Conservation (phyloP, 1,284 basidiomycete genomes). For the Papiliotrema flavescens region DNA sequence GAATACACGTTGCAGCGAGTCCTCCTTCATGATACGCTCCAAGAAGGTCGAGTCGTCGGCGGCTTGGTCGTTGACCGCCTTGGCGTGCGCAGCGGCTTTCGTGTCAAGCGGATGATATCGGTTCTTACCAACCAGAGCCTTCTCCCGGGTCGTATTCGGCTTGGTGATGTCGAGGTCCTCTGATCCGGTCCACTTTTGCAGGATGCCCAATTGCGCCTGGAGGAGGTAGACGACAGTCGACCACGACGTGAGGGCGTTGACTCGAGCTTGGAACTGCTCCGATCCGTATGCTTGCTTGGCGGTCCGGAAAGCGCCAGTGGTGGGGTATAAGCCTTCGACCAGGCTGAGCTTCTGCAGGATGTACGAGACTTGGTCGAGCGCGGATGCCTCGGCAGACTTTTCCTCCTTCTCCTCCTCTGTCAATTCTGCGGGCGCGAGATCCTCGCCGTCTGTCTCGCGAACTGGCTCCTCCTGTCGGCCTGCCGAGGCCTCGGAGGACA, state of each 20-base stretch:
- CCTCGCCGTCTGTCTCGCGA: background rate
- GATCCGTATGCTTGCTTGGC: conserved; percentile 72
- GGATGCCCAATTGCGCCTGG: conserved; percentile 68
- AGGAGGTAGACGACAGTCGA: conserved; percentile 74
- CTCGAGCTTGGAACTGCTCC: conserved; percentile 65
- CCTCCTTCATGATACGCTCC: conserved; percentile 92
- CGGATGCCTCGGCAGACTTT: conserved; percentile 50
- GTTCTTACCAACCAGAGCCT: conserved; percentile 41
- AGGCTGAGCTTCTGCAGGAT: conserved; percentile 76
- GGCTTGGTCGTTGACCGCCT: conserved; percentile 19
- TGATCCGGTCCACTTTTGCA: conserved; percentile 88
- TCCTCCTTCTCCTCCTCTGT: conserved; percentile 10
- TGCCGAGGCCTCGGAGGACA: conserved; percentile 16
- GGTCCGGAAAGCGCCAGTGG: conserved; percentile 68
- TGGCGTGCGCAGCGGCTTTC: conserved; percentile 30
- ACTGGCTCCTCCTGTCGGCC: no score
- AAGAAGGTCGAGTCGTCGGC: conserved; percentile 76
- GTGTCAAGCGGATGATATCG: conserved; percentile 41
- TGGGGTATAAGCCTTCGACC: conserved; percentile 83
- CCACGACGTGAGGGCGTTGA: conserved; percentile 87
- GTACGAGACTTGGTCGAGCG: conserved; percentile 67
- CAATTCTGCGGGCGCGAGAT: background rate
- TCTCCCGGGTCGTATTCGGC: conserved; percentile 63
- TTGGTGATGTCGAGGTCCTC: conserved; percentile 82
- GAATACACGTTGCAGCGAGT: conserved; percentile 88